phyloP scores from a whole-genome alignment of 768 basidiomycete genomes.

The Podaxis pistillaris region DNA sequence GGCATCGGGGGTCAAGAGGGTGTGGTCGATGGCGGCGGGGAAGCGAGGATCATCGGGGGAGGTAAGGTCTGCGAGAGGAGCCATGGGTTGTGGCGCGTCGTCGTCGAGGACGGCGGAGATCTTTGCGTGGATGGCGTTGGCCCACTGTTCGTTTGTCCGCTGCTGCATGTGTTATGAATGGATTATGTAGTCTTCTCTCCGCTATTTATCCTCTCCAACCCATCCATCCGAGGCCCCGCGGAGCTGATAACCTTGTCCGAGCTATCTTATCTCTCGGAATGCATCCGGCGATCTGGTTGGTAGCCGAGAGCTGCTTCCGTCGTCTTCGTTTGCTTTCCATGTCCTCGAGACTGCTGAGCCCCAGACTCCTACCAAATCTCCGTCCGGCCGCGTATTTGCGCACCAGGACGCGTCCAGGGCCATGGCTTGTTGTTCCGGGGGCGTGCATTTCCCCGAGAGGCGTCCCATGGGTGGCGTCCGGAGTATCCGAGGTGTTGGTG shows the following conservation, averaged over 20 bases:
- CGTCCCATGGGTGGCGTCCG: background rate
- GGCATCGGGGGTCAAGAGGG: constrained; percentile 48
- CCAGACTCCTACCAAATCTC: background rate
- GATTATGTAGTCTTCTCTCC: background rate
- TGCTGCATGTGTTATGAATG: constrained; percentile 1
- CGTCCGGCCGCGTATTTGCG: background rate
- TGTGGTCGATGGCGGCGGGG: constrained; percentile 45
- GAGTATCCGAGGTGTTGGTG: no score
- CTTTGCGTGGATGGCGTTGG: constrained; percentile 26
- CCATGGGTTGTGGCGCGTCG: background rate
- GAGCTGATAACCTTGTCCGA: background rate
- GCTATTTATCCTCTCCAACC: background rate
- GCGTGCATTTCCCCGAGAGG: background rate
- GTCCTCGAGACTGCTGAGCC: background rate
- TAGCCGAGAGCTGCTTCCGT: background rate
- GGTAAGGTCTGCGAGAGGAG: constrained; percentile 22
- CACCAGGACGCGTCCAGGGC: background rate
- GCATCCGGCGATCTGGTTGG: background rate
- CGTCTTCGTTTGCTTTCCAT: background rate
- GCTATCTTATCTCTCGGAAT: background rate
- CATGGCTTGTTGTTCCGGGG: background rate
- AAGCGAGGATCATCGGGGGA: constrained; percentile 30
- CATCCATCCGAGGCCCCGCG: background rate
- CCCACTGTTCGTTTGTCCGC: constrained; percentile 34
- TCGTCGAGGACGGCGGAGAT: constrained; percentile 24